Percentiles rank a stretch among this genome's conserved stretches.
Conservation (phyloP, 2,329 filamentous ascomycete species). For the Sporothrix humicola region DNA sequence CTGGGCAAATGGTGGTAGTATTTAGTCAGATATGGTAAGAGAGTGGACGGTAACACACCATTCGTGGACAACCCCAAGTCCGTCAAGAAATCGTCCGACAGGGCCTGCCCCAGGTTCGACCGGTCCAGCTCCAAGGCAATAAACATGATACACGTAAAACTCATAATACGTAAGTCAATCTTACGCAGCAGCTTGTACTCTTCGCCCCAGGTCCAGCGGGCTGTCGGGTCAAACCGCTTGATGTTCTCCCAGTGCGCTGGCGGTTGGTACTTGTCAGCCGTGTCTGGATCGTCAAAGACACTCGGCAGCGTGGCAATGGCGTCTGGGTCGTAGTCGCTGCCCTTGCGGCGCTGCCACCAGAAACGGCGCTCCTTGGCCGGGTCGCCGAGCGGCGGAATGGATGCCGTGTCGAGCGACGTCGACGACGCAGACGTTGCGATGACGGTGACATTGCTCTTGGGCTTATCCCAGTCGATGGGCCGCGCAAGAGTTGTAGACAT, state of each 20-base stretch:
- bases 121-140: conserved; percentile 58
- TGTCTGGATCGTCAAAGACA: conserved; percentile 49
- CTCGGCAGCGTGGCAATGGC: conserved; percentile 47
- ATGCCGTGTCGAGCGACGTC: not conserved
- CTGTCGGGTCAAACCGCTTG: conserved; percentile 55
- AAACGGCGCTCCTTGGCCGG: conserved; percentile 39
- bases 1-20: not conserved
- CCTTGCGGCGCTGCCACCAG: conserved; percentile 43
- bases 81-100: conserved; percentile 55
- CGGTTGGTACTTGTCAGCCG: conserved; percentile 47
- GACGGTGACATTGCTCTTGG: not conserved
- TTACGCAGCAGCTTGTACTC: conserved; percentile 52
- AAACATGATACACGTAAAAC: conserved; percentile 57
- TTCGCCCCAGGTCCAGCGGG: conserved; percentile 52
- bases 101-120: conserved; percentile 54
- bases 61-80: conserved; percentile 54
- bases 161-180: conserved; percentile 52
- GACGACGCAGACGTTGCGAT: not conserved
- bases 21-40: not conserved
- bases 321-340: conserved; percentile 41
- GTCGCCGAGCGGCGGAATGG: conserved; percentile 19
- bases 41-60: conserved; percentile 42
- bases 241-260: conserved; percentile 41
- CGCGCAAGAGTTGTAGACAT: conserved; percentile 13
- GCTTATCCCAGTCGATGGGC: conserved; percentile 10